Percentiles rank a stretch among this genome's conserved stretches.
Evolutionary conservation across 805 yeast species (phyloP).

Genomic region (Brettanomyces bruxellensis): DNA sequence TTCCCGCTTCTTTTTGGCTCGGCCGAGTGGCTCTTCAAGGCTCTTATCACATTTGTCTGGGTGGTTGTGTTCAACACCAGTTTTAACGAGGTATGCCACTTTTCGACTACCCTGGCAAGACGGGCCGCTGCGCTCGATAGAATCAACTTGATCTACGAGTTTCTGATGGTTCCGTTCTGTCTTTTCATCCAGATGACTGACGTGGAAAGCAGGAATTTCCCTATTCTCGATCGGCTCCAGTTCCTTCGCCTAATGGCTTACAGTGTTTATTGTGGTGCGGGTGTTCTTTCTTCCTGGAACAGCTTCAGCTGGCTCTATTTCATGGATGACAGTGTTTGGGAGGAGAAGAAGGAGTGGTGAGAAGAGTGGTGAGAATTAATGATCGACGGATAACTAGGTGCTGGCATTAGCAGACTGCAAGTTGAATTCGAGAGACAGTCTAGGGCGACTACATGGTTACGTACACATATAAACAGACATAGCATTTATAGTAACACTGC

Average conservation of each 20-base stretch:
- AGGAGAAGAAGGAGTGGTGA: conserved; percentile 2
- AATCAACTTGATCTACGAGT: conserved; percentile 52
- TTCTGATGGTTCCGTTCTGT: conserved; percentile 61
- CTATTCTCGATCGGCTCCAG: conserved; percentile 48
- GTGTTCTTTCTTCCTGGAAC: conserved; percentile 79
- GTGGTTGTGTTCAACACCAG: conserved; percentile 66
- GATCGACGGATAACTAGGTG: not conserved
- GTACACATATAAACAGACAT: too few species aligned
- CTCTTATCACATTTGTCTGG: conserved; percentile 76
- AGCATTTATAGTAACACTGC: too few species aligned
- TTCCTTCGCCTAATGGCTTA: conserved; percentile 74
- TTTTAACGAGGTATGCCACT: conserved; percentile 56
- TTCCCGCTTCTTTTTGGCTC: conserved; percentile 81
- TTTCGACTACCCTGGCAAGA: conserved; percentile 30
- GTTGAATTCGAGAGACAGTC: too few species aligned
- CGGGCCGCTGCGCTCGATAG: conserved; percentile 64
- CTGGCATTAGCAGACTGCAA: too few species aligned
- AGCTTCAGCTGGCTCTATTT: conserved; percentile 86
- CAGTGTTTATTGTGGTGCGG: conserved; percentile 80
- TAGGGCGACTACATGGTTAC: too few species aligned
- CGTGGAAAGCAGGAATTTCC: conserved; percentile 45
- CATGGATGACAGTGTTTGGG: conserved; percentile 70
- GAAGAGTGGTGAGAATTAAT: not conserved
- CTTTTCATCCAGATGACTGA: conserved; percentile 35
- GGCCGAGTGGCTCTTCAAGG: conserved; percentile 72